phyloP scores from a whole-genome alignment of 768 basidiomycete genomes.

The Mycena haematopus region DNA sequence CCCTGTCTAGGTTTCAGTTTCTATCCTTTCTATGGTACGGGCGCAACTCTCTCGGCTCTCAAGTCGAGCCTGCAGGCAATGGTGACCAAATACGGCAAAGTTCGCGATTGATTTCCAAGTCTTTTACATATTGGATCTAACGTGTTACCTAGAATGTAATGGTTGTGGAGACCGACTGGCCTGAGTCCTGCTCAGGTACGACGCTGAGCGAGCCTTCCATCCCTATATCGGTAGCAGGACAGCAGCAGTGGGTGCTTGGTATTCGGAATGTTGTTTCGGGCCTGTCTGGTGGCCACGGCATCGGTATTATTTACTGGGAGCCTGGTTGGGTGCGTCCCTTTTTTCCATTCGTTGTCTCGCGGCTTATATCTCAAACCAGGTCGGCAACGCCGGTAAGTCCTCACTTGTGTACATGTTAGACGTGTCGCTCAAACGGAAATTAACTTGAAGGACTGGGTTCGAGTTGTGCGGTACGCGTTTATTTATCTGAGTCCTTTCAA shows the following conservation, averaged over 20 bases:
- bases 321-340: constrained; percentile 58
- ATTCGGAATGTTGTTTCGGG: constrained; percentile 53
- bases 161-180: constrained; percentile 73
- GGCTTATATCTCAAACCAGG: constrained; percentile 1
- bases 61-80: constrained; percentile 57
- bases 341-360: neutral
- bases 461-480: constrained; percentile 13
- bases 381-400: constrained; percentile 22
- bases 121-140: neutral
- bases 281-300: constrained; percentile 55
- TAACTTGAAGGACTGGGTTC: constrained; percentile 23
- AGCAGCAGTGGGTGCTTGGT: constrained; percentile 57
- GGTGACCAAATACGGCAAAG: constrained; percentile 57
- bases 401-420: neutral
- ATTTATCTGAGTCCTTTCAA: neutral
- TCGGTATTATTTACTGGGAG: constrained; percentile 69
- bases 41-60: constrained; percentile 59
- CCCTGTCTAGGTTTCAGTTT: constrained; percentile 51
- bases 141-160: constrained; percentile 49
- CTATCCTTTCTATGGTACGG: constrained; percentile 68
- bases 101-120: constrained; percentile 25
- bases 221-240: constrained; percentile 56
- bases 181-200: constrained; percentile 52
- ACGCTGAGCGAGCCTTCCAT: constrained; percentile 54
- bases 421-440: neutral